Evolutionary conservation across 257 asterid species (phyloP).

Genomic region (Plantago elongata): DNA sequence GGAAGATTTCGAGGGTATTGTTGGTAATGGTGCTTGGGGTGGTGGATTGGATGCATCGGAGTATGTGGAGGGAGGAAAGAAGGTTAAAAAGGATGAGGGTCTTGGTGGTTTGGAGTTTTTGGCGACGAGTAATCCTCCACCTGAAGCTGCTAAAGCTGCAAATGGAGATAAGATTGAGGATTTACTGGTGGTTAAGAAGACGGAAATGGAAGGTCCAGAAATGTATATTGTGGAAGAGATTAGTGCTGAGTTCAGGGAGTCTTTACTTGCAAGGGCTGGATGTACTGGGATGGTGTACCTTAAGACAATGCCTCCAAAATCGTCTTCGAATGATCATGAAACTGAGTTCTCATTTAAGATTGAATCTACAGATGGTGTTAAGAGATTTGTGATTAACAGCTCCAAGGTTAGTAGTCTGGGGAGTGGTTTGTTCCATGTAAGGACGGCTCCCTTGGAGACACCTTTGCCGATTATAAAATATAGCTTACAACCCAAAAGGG

Average conservation of each 20-base stretch:
- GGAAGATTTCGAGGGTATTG: conserved; percentile 92
- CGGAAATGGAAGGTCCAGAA: conserved; percentile 93
- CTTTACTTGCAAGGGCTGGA: conserved; percentile 85
- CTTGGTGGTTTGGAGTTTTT: conserved; percentile 94
- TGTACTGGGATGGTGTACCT: conserved; percentile 68
- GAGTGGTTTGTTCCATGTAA: conserved; percentile 73
- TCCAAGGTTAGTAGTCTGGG: conserved; percentile 83
- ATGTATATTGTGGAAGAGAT: conserved; percentile 86
- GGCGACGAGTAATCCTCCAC: conserved; percentile 72
- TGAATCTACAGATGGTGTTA: conserved; percentile 67
- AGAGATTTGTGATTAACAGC: conserved; percentile 74
- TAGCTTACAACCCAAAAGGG: conserved; percentile 61
- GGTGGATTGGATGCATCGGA: conserved; percentile 99
- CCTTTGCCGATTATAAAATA: conserved; percentile 76
- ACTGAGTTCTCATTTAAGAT: conserved; percentile 92
- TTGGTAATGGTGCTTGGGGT: conserved; percentile 78
- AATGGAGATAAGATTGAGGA: conserved; percentile 75
- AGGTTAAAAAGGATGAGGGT: conserved; percentile 68
- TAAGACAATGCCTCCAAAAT: conserved; percentile 61
- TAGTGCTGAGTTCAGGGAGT: conserved; percentile 86
- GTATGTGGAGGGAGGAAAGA: conserved; percentile 68
- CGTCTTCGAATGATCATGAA: conserved; percentile 52
- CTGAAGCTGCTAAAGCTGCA: conserved; percentile 45
- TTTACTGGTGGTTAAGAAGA: conserved; percentile 60
- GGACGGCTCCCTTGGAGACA: conserved; percentile 66